phyloP scores from a whole-genome alignment of 2,329 filamentous ascomycete species.

The Mycosphaerelloides madeirae region DNA sequence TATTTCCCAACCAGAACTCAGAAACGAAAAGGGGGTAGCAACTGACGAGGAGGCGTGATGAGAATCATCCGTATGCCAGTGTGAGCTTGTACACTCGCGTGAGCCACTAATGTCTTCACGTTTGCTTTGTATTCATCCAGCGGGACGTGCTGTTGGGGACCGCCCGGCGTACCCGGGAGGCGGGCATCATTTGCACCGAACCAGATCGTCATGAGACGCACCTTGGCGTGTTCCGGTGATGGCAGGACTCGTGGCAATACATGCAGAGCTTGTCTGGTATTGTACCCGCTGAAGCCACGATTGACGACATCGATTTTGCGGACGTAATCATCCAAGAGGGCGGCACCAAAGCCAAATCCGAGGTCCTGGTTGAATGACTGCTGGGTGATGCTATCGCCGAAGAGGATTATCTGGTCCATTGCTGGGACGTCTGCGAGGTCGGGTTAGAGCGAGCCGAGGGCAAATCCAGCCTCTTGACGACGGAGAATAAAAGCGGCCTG shows the following conservation, averaged over 20 bases:
- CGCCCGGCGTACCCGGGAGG: slow-evolving; percentile 55
- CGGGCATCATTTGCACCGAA: slow-evolving; percentile 90
- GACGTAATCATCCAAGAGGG: slow-evolving; percentile 64
- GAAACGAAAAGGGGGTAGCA: too few species aligned
- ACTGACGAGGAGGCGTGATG: slow-evolving; percentile 68
- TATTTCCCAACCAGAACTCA: slow-evolving; percentile 6
- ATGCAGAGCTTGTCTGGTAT: slow-evolving; percentile 66
- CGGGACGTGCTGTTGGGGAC: slow-evolving; percentile 66
- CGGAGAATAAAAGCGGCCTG: too few species aligned
- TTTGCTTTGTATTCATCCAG: slow-evolving; percentile 72
- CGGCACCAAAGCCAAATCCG: slow-evolving; percentile 71
- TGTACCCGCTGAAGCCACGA: slow-evolving; percentile 81
- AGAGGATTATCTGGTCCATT: slow-evolving; percentile 63
- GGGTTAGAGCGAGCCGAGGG: too few species aligned
- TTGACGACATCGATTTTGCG: slow-evolving; percentile 83
- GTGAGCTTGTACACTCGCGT: slow-evolving; percentile 66
- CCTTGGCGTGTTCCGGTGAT: slow-evolving; percentile 54
- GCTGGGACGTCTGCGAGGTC: too few species aligned
- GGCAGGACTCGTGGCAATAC: slow-evolving; percentile 68
- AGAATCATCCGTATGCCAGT: slow-evolving; percentile 64
- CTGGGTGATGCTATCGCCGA: slow-evolving; percentile 88
- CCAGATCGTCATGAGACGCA: slow-evolving; percentile 60
- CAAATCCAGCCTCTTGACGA: too few species aligned
- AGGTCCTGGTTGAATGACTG: slow-evolving; percentile 52
- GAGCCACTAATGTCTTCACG: slow-evolving; percentile 64